Conservation (phyloP, 1,284 basidiomycete species). For the Athelia sp. region DNA sequence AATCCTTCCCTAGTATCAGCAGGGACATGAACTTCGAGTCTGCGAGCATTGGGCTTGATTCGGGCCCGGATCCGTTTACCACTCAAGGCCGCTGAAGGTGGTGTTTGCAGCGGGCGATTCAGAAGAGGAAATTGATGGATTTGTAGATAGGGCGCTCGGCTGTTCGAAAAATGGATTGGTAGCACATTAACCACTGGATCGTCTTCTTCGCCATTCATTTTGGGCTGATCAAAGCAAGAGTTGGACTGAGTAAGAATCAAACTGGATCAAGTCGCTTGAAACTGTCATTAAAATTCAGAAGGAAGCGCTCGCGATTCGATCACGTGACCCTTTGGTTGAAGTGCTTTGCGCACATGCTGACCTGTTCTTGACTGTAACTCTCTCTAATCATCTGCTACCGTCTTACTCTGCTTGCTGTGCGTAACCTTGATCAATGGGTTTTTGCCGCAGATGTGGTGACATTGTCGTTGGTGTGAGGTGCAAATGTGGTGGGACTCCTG, state of each 20-base stretch:
- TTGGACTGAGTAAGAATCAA: too few relatives aligned
- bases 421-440: conserved; percentile 50
- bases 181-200: conserved; percentile 62
- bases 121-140: conserved; percentile 77
- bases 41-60: conserved; percentile 54
- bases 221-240: too few relatives aligned
- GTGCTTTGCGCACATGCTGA: background rate
- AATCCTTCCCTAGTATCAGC: conserved; percentile 72
- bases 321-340: background rate
- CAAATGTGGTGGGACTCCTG: conserved; percentile 71
- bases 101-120: conserved; percentile 64
- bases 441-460: conserved; percentile 76
- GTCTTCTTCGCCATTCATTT: conserved; percentile 46
- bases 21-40: conserved; percentile 73
- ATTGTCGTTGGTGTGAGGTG: conserved; percentile 66
- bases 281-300: too few relatives aligned
- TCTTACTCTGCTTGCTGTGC: background rate
- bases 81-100: conserved; percentile 63
- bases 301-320: background rate
- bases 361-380: background rate
- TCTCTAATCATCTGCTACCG: background rate
- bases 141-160: conserved; percentile 56
- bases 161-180: conserved; percentile 66
- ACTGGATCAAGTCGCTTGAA: too few relatives aligned
- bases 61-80: conserved; percentile 74